Conservation (phyloP, 2,329 filamentous ascomycete species). For the Trichoderma harzianum region DNA sequence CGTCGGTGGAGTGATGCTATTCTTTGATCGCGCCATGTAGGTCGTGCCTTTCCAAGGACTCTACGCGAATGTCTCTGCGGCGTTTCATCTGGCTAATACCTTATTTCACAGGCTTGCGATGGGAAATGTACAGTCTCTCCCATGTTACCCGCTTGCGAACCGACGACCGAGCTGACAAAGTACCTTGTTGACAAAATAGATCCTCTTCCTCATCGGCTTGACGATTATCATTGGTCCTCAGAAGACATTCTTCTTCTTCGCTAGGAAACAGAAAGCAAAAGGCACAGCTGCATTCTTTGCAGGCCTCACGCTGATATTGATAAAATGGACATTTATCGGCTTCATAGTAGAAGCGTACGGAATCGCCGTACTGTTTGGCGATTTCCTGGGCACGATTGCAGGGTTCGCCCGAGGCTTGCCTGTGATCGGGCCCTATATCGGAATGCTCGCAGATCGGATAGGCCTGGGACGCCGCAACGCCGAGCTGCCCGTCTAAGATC, state of each 20-base stretch:
- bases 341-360: slow-evolving; percentile 91
- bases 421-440: slow-evolving; percentile 82
- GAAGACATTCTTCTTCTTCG: slow-evolving; percentile 93
- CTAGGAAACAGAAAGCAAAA: slow-evolving; percentile 85
- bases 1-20: slow-evolving; percentile 88
- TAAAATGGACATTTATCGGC: slow-evolving; percentile 87
- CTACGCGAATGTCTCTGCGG: not conserved
- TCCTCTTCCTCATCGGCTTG: slow-evolving; percentile 95
- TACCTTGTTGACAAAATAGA: slow-evolving; percentile 47
- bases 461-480: slow-evolving; percentile 69
- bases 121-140: slow-evolving; percentile 70
- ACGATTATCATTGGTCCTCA: slow-evolving; percentile 91
- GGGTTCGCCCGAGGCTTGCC: slow-evolving; percentile 83
- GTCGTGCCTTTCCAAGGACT: slow-evolving; percentile 26
- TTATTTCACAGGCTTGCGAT: slow-evolving; percentile 71
- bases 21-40: slow-evolving; percentile 95
- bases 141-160: slow-evolving; percentile 10
- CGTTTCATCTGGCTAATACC: not conserved
- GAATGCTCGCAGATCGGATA: slow-evolving; percentile 65
- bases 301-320: slow-evolving; percentile 79
- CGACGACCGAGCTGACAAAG: slow-evolving; percentile 20
- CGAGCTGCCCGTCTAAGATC: slow-evolving; percentile 68
- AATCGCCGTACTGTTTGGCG: slow-evolving; percentile 88
- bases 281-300: slow-evolving; percentile 84
- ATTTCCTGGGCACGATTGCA: slow-evolving; percentile 90